A percentile compares a stretch with the other conserved stretches of the same genome.
These are phyloP conservation scores for Tricholoma matsutake DNA, from an alignment of 768 basidiomycete genomes.

Conservation along the genomic window DNA sequence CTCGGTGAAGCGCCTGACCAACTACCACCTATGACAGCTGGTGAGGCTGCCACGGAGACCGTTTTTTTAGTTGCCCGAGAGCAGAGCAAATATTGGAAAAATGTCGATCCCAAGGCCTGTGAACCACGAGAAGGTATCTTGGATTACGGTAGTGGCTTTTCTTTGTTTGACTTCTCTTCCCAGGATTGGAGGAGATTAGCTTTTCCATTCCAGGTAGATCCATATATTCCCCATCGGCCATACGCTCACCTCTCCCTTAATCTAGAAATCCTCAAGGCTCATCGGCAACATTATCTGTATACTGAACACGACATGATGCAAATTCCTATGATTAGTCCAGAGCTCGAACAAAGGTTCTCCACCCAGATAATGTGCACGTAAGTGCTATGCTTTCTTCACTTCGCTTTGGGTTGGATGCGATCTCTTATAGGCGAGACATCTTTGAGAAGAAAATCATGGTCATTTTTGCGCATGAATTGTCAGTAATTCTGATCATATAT, in stretches of 20 bases:
- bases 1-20: conserved; percentile 84
- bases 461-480: conserved; percentile 96
- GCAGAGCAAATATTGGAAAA: conserved; percentile 92
- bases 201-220: conserved; percentile 65
- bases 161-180: conserved; percentile 4
- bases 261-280: conserved; percentile 81
- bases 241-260: background rate
- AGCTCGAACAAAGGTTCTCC: conserved; percentile 69
- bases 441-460: conserved; percentile 76
- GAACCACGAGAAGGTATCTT: conserved; percentile 74
- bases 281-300: conserved; percentile 83
- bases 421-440: conserved; percentile 59
- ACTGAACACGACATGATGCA: conserved; percentile 75
- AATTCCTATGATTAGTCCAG: conserved; percentile 67
- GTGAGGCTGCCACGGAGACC: conserved; percentile 82
- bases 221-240: background rate
- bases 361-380: conserved; percentile 91
- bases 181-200: conserved; percentile 60
- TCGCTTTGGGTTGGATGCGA: background rate
- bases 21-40: conserved; percentile 69
- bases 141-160: background rate
- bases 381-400: conserved; percentile 25
- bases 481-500: conserved; percentile 26
- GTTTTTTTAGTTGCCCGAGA: conserved; percentile 84
- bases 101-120: conserved; percentile 74